Evolutionary conservation across 306 rosid species (phyloP), one percentile per base, ranked within the genome.

Genomic region (Quercus mongolica): DNA sequence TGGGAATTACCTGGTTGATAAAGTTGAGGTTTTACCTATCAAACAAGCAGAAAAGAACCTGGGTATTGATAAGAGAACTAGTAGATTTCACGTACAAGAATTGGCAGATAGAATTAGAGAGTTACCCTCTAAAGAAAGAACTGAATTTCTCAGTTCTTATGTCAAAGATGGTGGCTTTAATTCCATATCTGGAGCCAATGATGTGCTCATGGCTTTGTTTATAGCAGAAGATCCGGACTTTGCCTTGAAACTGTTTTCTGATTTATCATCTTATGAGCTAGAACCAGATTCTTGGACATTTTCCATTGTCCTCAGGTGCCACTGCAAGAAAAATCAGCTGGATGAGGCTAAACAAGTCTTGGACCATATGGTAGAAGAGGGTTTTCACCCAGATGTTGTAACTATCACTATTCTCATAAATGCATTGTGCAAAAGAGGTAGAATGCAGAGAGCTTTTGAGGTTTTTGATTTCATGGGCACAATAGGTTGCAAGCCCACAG

Each of bases 371-470:
- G 44, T 94, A 56, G 93, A 78, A 52, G 92, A 77, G 31, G 94
- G 97, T 80, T 79, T 75, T 85, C 69, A 28, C 21, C 92, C 89
- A 75, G 76, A 87, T 78, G 84, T 58, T 65, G 82, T 80, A 74
- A 90, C 92, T 2, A 8, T 88, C 25, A 90, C 88, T 46, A 54
- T 85, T 46, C 82, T 92, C n/a, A 68, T 92, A n/a, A 79, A 90
- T 46, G 85, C 90, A 1, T 71, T 91, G 13, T 87, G 94, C 83
- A 92, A 83, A 80, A 92, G 85, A 59, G 97, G 97, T 20, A 89
- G 77, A 62, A 54, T 80, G 75, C 81, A 90, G 79, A 91, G 84
- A 75, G 97, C 97, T 76, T 46, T 78, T 41, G 92, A 89, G 82
- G 88, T 91, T 82, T 79, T 91, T 62, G 89, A 86, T 68, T 56